Evolutionary conservation across 495 filamentous ascomycete genomes (phyloP), one percentile per base, ranked within the genome.

Genomic region (Talaromyces nanjingensis): DNA sequence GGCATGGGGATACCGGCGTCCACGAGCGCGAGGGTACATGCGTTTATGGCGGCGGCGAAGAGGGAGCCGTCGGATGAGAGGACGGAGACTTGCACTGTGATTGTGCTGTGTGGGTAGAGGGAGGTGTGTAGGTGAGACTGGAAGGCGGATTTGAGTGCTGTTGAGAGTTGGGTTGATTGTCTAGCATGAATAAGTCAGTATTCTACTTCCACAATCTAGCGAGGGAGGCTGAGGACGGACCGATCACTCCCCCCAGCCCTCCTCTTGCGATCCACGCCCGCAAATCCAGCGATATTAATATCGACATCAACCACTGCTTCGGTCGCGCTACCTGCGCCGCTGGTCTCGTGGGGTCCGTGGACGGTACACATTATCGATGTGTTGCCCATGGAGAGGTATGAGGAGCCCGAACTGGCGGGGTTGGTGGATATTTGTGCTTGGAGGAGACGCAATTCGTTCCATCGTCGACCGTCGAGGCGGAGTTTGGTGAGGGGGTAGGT

Each of bases 311-410:
- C 80, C 57, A 87, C 81, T 8, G 89, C 87, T 5, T 77, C 75
- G 18, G 81, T 79, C 2, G 77, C 76, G 20, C 78, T 79, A 37
- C 75, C 80, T 12, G 77, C 65, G 45, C 78, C 79, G 59, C 73
- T 76, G 27, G 68, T 73, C 68, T 97, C 93, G 24, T 80, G 83
- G 0, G 94, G 94, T 0, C 94, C 94, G 6, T 85, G 81, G 8
- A 98, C 86, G 3, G 91, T 92, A 78, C 94, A 98, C 76, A 98
- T 89, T 64, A 98, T 88, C 71, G 96, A 91, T 4, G 96, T 98
- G 72, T 97, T 96, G 64, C 94, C 94, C 88, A 96, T 94, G 69
- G 94, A 90, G 24, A 98, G 82, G 74, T 96, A 97, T 59, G 86
- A 87, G 25, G 89, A 92, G 11, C 94, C 94, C 60, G 97, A 94